Base-by-base conservation (phyloP, 768 basidiomycete species). In the Rhodocollybia butyracea region DNA sequence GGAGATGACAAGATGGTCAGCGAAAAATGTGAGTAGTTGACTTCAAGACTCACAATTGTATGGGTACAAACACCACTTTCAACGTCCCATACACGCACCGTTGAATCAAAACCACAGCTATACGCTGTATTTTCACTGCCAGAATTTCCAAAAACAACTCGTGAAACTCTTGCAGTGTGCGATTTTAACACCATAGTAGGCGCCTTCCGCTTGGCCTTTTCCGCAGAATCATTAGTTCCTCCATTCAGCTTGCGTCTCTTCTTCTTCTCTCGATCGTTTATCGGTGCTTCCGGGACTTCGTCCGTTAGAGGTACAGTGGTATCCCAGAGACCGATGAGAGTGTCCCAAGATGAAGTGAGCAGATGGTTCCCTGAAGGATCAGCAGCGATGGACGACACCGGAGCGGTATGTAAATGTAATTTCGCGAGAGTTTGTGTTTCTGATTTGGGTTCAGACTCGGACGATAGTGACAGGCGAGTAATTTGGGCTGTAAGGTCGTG, bases 31-130 rank as follows among this genome's bases (percentile, higher is more conserved):
- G 10, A 8, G 10, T 36, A 8, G 10, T 8, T 52, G 11, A 10
- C 41, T 47, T 12, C 27, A 21, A 46, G 36, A 74, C 86, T 57
- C 60, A 91, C 89, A 42, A 90, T 83, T 1, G 89, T 91, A 41
- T 79, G 67, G 0, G 77, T 74, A 57, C 88, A 93, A 5, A 91
- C 70, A 2, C 89, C 92, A 36, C 75, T 79, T 61, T 91, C 88
- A 3, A 88, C 75, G 64, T 97, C 93, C 96, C 96, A 99, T 2
- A 78, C 73, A 22, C 93, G 78, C 5, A 98, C 84, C 0, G 92
- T 92, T 27, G 94, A 96, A 70, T 97, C 95, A 65, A 92, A 91
- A 0, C 91, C 90, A 64, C 86, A 88, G 61, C 89, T 92, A 59
- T 85, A 83, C 27, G 86, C 94, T 27, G 58, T 63, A 51, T 57